Evolutionary conservation across 1,284 basidiomycete genomes (phyloP).

Genomic region (Apiotrichum mycotoxinovorans): DNA sequence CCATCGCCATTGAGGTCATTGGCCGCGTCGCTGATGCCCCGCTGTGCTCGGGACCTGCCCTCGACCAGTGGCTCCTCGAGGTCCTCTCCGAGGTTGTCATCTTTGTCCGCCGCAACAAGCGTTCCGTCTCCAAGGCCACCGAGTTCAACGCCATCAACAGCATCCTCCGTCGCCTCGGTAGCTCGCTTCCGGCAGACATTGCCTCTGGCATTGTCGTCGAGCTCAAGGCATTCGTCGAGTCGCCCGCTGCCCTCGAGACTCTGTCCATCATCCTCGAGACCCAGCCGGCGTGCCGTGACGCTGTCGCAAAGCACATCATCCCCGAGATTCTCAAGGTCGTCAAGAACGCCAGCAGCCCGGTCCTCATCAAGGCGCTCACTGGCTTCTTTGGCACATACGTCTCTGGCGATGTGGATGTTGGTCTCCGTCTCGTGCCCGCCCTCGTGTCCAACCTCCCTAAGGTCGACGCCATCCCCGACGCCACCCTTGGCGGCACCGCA

Average conservation of each 20-base stretch:
- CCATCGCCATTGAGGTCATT: constrained; percentile 53
- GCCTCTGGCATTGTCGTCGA: constrained; percentile 65
- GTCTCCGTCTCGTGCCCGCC: constrained; percentile 71
- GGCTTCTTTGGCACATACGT: constrained; percentile 76
- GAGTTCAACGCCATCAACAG: constrained; percentile 69
- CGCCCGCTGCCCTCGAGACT: constrained; percentile 69
- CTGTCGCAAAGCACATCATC: constrained; percentile 68
- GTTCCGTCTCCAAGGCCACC: constrained; percentile 71
- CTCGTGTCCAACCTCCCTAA: constrained; percentile 52
- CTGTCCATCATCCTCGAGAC: constrained; percentile 67
- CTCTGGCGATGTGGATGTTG: constrained; percentile 73
- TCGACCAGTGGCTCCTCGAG: constrained; percentile 73
- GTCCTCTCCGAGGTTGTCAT: constrained; percentile 73
- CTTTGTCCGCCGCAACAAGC: constrained; percentile 74
- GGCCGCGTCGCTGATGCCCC: constrained; percentile 51
- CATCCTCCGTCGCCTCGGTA: constrained; percentile 53
- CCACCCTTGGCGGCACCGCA: constrained; percentile 43
- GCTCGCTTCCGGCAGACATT: constrained; percentile 61
- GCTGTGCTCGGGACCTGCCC: constrained; percentile 43
- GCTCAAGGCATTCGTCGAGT: constrained; percentile 70
- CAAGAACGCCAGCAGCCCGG: constrained; percentile 69
- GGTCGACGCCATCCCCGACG: constrained; percentile 32
- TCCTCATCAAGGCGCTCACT: constrained; percentile 71
- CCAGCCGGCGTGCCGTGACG: constrained; percentile 66
- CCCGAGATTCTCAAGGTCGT: constrained; percentile 66